Percentiles rank a stretch among this genome's conserved stretches.
phyloP scores from a whole-genome alignment of 805 yeast genomes.

The Cyberlindnera mississippiensis region DNA sequence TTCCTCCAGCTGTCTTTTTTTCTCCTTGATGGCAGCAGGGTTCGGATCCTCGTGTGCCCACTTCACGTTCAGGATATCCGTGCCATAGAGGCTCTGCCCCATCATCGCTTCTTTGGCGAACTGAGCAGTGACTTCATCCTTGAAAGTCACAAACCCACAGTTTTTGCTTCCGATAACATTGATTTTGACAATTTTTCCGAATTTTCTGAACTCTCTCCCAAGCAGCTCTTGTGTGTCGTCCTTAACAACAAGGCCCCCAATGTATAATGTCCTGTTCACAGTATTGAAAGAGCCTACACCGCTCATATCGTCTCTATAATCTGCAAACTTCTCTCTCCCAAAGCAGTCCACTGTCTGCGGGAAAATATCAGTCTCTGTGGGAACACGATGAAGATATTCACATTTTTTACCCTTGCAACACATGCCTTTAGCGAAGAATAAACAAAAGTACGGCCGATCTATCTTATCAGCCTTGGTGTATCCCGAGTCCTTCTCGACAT shows the following conservation, averaged over 20 bases:
- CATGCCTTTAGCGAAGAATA: slow-evolving; percentile 86
- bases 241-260: slow-evolving; percentile 52
- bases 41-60: slow-evolving; percentile 94
- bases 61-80: slow-evolving; percentile 63
- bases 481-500: slow-evolving; percentile 65
- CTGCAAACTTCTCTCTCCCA: slow-evolving; percentile 82
- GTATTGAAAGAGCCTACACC: slow-evolving; percentile 82
- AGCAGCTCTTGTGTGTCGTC: slow-evolving; percentile 35
- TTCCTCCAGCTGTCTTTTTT: slow-evolving; percentile 35
- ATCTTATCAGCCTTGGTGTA: slow-evolving; percentile 62
- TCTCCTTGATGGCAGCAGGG: slow-evolving; percentile 48
- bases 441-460: slow-evolving; percentile 52
- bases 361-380: slow-evolving; percentile 52
- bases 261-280: slow-evolving; percentile 70
- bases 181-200: slow-evolving; percentile 71
- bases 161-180: slow-evolving; percentile 57
- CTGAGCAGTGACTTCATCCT: slow-evolving; percentile 72
- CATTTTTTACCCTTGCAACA: slow-evolving; percentile 79
- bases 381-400: slow-evolving; percentile 73
- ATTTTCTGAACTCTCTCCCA: slow-evolving; percentile 56
- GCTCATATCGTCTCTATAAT: slow-evolving; percentile 87
- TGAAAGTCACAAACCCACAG: slow-evolving; percentile 76
- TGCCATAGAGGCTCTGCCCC: slow-evolving; percentile 65
- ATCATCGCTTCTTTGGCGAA: slow-evolving; percentile 96
- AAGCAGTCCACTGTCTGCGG: slow-evolving; percentile 79